Evolutionary conservation across 345 rosid genomes (phyloP).

Genomic region (Rhodamnia argentea): DNA sequence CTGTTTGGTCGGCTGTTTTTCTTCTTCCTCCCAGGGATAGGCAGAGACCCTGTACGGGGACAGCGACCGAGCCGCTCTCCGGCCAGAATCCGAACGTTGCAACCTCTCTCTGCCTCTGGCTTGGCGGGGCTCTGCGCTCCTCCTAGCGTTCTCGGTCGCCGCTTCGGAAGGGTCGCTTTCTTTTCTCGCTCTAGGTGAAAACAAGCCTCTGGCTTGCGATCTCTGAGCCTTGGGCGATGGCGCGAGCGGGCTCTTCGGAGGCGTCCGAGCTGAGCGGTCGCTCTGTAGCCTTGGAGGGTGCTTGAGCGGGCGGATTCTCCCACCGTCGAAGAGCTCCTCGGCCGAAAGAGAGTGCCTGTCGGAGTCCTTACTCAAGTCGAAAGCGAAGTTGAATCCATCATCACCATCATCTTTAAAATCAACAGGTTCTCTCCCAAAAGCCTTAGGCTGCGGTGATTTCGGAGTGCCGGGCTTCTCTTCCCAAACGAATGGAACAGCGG

Average conservation of each 20-base stretch:
- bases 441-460: slow-evolving; percentile 10
- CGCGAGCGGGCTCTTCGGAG: slow-evolving; percentile 12
- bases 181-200: slow-evolving; percentile 42
- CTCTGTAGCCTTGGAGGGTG: slow-evolving; percentile 43
- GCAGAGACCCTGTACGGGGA: slow-evolving; percentile 70
- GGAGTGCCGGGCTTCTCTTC: slow-evolving; percentile 61
- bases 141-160: slow-evolving; percentile 22
- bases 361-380: slow-evolving; percentile 20
- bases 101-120: slow-evolving; percentile 45
- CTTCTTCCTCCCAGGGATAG: slow-evolving; percentile 78
- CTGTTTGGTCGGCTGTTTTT: slow-evolving; percentile 7
- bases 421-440: neutral
- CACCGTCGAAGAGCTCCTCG: slow-evolving; percentile 70
- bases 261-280: neutral
- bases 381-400: slow-evolving; percentile 29
- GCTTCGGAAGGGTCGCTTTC: slow-evolving; percentile 28
- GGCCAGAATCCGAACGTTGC: slow-evolving; percentile 24
- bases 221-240: slow-evolving; percentile 43
- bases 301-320: slow-evolving; percentile 58
- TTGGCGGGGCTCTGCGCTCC: neutral
- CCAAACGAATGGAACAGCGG: slow-evolving; percentile 43
- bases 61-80: slow-evolving; percentile 51
- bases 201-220: slow-evolving; percentile 42
- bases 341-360: slow-evolving; percentile 39
- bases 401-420: neutral